Evolutionary conservation across 352 stramenopile species (phyloP).

Genomic region (Globisporangium cylindrosporum): DNA sequence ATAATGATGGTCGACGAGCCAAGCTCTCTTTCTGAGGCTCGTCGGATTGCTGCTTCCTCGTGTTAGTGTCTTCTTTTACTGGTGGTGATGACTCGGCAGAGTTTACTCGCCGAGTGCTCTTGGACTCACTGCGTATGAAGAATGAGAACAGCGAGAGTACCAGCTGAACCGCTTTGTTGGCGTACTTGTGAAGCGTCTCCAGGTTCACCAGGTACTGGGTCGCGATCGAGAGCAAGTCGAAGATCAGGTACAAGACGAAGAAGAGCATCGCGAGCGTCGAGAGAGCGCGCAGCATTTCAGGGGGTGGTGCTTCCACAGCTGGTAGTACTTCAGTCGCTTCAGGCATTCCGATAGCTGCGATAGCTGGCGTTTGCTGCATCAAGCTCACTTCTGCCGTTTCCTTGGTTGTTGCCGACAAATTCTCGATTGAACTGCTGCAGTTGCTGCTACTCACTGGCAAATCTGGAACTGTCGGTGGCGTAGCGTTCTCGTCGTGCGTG

Average conservation of each 20-base stretch:
- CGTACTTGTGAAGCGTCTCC: background rate
- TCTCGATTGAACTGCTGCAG: background rate
- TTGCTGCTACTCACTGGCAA: background rate
- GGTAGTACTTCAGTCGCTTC: constrained; percentile 1
- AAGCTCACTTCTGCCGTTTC: background rate
- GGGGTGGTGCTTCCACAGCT: constrained; percentile 13
- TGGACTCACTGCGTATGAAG: constrained; percentile 10
- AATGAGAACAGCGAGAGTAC: background rate
- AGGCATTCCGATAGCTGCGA: background rate
- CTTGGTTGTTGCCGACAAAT: background rate
- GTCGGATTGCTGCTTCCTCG: background rate
- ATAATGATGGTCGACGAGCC: background rate
- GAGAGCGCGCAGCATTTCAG: constrained; percentile 14
- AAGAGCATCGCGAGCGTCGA: constrained; percentile 25
- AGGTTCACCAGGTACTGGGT: constrained; percentile 7
- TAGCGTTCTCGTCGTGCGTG: background rate
- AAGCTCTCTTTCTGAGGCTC: background rate
- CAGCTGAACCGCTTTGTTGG: background rate
- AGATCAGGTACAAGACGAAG: constrained; percentile 23
- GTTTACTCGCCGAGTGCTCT: background rate
- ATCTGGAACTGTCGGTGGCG: background rate
- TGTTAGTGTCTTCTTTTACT: background rate
- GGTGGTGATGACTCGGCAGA: background rate
- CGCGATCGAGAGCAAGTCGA: constrained; percentile 22
- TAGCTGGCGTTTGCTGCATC: background rate